These are phyloP conservation scores for Ustilago xerochloae DNA, from an alignment of 1,284 basidiomycete genomes.

Conservation along the genomic window DNA sequence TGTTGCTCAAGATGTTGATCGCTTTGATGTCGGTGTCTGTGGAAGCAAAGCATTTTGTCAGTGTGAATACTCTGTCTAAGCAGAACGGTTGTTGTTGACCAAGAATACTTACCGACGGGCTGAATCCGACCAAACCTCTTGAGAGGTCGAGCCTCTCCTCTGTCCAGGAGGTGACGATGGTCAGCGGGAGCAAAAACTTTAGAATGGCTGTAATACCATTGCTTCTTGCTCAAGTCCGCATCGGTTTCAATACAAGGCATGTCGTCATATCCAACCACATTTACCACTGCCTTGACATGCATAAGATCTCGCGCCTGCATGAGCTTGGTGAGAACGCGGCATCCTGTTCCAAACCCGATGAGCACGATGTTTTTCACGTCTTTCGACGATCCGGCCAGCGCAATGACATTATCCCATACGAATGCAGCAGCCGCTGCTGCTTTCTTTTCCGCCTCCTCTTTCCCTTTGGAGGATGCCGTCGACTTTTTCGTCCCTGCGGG, in stretches of 20 bases:
- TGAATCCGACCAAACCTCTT: constrained; percentile 34
- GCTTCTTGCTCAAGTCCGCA: constrained; percentile 14
- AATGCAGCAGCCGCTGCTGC: constrained; percentile 70
- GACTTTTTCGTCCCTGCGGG: neutral
- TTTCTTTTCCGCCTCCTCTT: neutral
- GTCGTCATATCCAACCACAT: constrained; percentile 46
- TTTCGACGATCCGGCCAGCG: constrained; percentile 70
- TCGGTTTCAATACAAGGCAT: constrained; percentile 31
- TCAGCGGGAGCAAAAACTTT: constrained; percentile 37
- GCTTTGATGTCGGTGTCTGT: constrained; percentile 16
- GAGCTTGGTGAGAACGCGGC: constrained; percentile 79
- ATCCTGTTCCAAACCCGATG: constrained; percentile 87
- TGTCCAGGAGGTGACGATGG: constrained; percentile 29
- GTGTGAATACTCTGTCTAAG: neutral
- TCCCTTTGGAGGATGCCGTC: neutral
- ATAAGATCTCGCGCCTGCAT: constrained; percentile 72
- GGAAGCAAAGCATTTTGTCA: neutral
- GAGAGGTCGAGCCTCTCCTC: constrained; percentile 18
- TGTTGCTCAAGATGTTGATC: constrained; percentile 30
- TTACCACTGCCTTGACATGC: constrained; percentile 45
- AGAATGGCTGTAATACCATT: constrained; percentile 37
- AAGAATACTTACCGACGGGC: constrained; percentile 25
- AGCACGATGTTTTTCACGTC: constrained; percentile 78
- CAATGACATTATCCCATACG: constrained; percentile 94
- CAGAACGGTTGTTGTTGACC: neutral